Evolutionary conservation across 352 stramenopile genomes (phyloP).

Genomic region (Globisporangium spinosum): DNA sequence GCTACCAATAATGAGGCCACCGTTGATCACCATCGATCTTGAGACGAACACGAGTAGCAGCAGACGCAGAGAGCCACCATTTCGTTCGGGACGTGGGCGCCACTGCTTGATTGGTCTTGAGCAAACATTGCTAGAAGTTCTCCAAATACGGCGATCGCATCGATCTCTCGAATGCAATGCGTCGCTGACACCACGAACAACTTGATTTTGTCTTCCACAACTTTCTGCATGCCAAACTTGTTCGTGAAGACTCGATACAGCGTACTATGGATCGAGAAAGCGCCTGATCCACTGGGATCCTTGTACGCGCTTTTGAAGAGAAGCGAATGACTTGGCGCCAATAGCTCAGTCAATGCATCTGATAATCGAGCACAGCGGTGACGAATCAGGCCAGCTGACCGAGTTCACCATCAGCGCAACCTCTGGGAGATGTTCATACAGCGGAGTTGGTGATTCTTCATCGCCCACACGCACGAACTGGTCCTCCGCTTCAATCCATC

Average conservation of each 20-base stretch:
- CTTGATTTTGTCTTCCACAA: conserved; percentile 64
- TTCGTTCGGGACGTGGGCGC: conserved; percentile 37
- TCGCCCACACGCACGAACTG: not conserved
- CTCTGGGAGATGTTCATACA: not conserved
- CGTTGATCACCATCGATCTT: conserved; percentile 55
- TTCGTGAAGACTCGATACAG: conserved; percentile 43
- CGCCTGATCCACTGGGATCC: conserved; percentile 4
- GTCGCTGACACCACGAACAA: conserved; percentile 57
- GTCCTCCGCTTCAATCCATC: not conserved
- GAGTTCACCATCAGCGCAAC: conserved; percentile 1
- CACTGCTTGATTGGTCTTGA: conserved; percentile 9
- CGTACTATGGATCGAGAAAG: conserved; percentile 40
- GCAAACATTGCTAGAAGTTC: conserved; percentile 59
- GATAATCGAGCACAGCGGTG: not conserved
- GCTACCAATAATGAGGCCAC: conserved; percentile 23
- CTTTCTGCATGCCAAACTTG: conserved; percentile 45
- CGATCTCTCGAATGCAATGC: conserved; percentile 42
- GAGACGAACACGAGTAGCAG: conserved; percentile 58
- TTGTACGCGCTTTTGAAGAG: conserved; percentile 41
- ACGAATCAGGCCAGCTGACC: not conserved
- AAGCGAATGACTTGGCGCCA: conserved; percentile 28
- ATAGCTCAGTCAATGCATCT: conserved; percentile 24
- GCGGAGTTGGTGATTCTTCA: not conserved
- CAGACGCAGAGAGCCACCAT: conserved; percentile 57
- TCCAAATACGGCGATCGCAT: conserved; percentile 63